Percentiles rank a stretch among this genome's conserved stretches.
These are phyloP conservation scores for Delphinella strobiligena DNA, from an alignment of 2,329 filamentous ascomycete genomes.

Conservation along the genomic window DNA sequence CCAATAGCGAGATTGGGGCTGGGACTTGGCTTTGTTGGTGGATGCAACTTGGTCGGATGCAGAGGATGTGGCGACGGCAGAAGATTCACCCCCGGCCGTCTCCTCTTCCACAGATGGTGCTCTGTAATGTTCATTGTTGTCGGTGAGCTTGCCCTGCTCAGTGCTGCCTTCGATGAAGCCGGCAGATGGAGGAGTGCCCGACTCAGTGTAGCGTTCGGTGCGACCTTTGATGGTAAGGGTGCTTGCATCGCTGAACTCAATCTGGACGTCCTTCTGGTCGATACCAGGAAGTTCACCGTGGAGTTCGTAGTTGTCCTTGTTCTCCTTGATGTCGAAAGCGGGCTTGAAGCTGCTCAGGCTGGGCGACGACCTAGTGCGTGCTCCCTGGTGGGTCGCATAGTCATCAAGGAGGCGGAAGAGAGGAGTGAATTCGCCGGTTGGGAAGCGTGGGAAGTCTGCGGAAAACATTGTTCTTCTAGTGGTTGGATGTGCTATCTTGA, in stretches of 20 bases:
- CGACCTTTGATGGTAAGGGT: constrained; percentile 60
- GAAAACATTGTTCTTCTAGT: constrained; percentile 22
- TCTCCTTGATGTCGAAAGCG: constrained; percentile 68
- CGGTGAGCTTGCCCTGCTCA: constrained; percentile 18
- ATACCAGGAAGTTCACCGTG: constrained; percentile 71
- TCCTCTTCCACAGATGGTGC: constrained; percentile 58
- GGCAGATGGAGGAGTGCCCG: constrained; percentile 39
- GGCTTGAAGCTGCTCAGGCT: constrained; percentile 45
- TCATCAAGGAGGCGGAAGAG: constrained; percentile 38
- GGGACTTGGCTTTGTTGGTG: constrained; percentile 7
- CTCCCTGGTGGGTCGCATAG: constrained; percentile 27
- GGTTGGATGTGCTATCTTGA: constrained; percentile 14
- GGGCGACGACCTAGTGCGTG: constrained; percentile 15
- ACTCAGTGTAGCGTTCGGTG: constrained; percentile 51
- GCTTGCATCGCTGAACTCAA: constrained; percentile 68
- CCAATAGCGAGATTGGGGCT: constrained; percentile 50
- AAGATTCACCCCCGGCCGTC: constrained; percentile 12
- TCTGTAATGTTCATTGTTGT: constrained; percentile 30
- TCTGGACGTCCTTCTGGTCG: constrained; percentile 58
- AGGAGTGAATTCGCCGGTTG: constrained; percentile 22
- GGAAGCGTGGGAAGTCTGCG: constrained; percentile 18
- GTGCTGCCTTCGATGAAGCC: constrained; percentile 31
- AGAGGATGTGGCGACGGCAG: constrained; percentile 3
- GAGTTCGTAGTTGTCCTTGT: constrained; percentile 56
- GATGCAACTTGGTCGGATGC: constrained; percentile 6